Conservation (phyloP, 148 eudicot genomes). For the Rhododendron griersonianum region DNA sequence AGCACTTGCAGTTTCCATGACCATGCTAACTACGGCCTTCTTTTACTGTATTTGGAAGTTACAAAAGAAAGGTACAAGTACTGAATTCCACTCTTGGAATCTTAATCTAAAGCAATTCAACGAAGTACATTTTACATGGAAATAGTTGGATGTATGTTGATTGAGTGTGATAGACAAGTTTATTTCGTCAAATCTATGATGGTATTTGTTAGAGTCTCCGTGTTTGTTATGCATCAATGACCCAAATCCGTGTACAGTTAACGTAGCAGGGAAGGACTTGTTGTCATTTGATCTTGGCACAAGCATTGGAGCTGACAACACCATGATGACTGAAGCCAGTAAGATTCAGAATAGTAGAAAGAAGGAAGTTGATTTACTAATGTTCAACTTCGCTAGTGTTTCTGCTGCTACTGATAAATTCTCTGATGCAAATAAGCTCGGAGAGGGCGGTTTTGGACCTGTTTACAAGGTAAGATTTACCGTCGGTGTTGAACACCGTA, state of each 20-base stretch:
- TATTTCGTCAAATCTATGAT: too few species aligned
- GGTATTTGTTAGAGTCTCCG: background rate
- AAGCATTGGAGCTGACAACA: background rate
- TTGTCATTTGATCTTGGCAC: background rate
- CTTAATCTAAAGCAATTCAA: background rate
- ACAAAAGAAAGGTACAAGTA: background rate
- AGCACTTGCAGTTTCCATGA: background rate
- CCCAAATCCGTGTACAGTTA: background rate
- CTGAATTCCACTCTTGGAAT: background rate
- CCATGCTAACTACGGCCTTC: background rate
- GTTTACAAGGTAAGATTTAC: too few species aligned
- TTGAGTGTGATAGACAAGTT: background rate
- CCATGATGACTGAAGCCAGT: background rate
- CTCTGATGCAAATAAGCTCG: background rate
- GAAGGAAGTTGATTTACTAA: background rate
- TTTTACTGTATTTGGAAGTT: background rate
- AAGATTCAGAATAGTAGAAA: background rate
- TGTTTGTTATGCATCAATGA: background rate
- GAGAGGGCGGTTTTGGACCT: too few species aligned
- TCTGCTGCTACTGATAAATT: slow-evolving; percentile 5
- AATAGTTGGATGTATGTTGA: background rate
- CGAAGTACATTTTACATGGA: background rate
- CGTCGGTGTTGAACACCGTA: too few species aligned
- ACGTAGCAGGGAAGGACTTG: background rate
- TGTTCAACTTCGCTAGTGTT: background rate